phyloP scores from a whole-genome alignment of 192 early-diverging fungal species.

The Coemansia sp. region DNA sequence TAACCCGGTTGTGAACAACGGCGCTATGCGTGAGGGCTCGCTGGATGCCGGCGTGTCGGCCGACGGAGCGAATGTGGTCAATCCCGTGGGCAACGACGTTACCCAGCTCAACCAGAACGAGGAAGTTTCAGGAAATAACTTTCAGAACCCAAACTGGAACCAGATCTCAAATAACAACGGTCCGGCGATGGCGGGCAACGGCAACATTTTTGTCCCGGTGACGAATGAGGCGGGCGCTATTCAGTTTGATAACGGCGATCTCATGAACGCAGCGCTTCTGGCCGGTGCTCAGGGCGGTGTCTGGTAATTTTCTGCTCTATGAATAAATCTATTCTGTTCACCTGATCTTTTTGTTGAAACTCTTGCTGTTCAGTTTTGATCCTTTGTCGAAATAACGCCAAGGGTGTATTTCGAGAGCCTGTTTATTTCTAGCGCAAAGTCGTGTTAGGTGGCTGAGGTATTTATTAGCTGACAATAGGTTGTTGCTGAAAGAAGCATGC shows the following conservation, averaged over 20 bases:
- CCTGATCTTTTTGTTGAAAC: no score
- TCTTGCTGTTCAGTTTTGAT: no score
- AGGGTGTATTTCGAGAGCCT: no score
- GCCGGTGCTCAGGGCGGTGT: slow-evolving; percentile 6
- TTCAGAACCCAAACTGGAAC: slow-evolving; percentile 38
- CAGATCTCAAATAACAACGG: slow-evolving; percentile 23
- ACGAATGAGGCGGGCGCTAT: slow-evolving; percentile 39
- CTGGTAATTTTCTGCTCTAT: no score
- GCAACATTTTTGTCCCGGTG: slow-evolving; percentile 30
- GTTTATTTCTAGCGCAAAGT: no score
- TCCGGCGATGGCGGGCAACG: slow-evolving; percentile 31
- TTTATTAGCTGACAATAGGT: no score
- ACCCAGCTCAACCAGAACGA: slow-evolving; percentile 37
- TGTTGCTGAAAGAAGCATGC: no score
- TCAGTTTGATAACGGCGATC: slow-evolving; percentile 47
- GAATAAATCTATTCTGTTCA: neutral
- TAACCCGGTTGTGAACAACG: slow-evolving; percentile 28
- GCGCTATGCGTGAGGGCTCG: slow-evolving; percentile 29
- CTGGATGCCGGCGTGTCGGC: slow-evolving; percentile 23
- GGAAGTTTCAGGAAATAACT: slow-evolving; percentile 33
- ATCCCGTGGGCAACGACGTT: slow-evolving; percentile 38
- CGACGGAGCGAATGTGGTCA: slow-evolving; percentile 27
- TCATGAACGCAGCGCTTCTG: slow-evolving; percentile 24
- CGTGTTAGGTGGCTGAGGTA: no score
- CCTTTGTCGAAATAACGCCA: no score